phyloP scores from a whole-genome alignment of 495 filamentous ascomycete species.

The Xanthoparmelia taractica region DNA sequence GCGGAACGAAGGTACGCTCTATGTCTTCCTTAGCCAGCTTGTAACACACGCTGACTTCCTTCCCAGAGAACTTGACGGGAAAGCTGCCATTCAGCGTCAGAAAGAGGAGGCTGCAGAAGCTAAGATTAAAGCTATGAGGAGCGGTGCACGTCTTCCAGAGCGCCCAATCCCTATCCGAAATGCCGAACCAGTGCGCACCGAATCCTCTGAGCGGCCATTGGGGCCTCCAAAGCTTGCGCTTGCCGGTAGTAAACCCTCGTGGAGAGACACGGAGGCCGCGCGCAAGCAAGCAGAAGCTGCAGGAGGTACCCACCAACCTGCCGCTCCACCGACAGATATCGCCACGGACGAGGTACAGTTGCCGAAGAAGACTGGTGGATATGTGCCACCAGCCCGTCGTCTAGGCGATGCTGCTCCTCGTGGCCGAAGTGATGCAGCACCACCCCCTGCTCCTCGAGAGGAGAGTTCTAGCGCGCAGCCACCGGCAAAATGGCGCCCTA shows the following conservation, averaged over 20 bases:
- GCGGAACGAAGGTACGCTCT: slow-evolving; percentile 65
- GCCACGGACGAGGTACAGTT: slow-evolving; percentile 29
- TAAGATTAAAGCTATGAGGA: slow-evolving; percentile 37
- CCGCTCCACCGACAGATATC: slow-evolving; percentile 33
- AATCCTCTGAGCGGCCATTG: slow-evolving; percentile 47
- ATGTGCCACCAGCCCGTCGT: slow-evolving; percentile 46
- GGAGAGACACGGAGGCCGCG: slow-evolving; percentile 78
- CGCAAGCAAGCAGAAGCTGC: slow-evolving; percentile 41
- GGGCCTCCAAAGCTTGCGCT: slow-evolving; percentile 64
- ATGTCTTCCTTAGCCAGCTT: not conserved
- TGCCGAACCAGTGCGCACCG: slow-evolving; percentile 34
- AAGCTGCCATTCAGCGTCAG: slow-evolving; percentile 55
- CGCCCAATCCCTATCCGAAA: slow-evolving; percentile 25
- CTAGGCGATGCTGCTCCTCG: slow-evolving; percentile 24
- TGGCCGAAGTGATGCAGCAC: slow-evolving; percentile 22
- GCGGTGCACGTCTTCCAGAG: slow-evolving; percentile 28
- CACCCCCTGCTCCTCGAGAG: slow-evolving; percentile 19
- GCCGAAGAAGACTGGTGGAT: slow-evolving; percentile 38
- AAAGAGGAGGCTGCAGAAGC: slow-evolving; percentile 64
- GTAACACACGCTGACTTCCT: not conserved
- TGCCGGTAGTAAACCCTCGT: slow-evolving; percentile 56
- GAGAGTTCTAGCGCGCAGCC: slow-evolving; percentile 19
- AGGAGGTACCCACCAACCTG: slow-evolving; percentile 23
- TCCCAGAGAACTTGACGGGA: slow-evolving; percentile 57
- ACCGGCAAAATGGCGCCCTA: slow-evolving; percentile 23